Conservation (phyloP, 2,329 filamentous ascomycete species). For the Epicoccum nigrum region DNA sequence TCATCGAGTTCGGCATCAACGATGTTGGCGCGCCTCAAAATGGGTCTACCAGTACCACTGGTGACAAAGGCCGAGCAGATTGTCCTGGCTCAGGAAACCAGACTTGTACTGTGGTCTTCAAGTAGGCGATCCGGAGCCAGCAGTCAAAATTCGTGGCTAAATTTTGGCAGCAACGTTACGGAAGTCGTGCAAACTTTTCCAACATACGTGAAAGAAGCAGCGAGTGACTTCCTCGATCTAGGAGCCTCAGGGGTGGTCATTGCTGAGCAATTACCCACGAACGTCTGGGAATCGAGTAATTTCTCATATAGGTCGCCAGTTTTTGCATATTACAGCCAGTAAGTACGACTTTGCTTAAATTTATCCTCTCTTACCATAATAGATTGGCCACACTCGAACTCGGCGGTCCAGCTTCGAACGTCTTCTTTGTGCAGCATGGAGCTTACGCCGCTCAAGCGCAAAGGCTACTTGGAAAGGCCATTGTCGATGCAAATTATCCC, state of each 20-base stretch:
- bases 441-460: slow-evolving; percentile 57
- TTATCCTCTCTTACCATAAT: neutral
- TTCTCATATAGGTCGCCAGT: slow-evolving; percentile 56
- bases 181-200: slow-evolving; percentile 66
- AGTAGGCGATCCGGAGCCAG: slow-evolving; percentile 4
- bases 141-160: neutral
- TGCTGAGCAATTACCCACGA: slow-evolving; percentile 63
- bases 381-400: slow-evolving; percentile 44
- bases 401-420: slow-evolving; percentile 24
- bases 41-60: slow-evolving; percentile 59
- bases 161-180: slow-evolving; percentile 43
- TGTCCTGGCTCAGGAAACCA: slow-evolving; percentile 60
- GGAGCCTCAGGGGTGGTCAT: slow-evolving; percentile 62
- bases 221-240: slow-evolving; percentile 57
- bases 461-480: slow-evolving; percentile 20
- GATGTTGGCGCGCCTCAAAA: slow-evolving; percentile 49
- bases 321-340: slow-evolving; percentile 53
- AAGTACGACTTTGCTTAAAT: neutral
- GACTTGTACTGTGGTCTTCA: slow-evolving; percentile 58
- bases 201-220: slow-evolving; percentile 63
- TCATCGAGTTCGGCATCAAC: slow-evolving; percentile 74
- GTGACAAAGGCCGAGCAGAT: slow-evolving; percentile 65
- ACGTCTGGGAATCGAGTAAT: slow-evolving; percentile 62
- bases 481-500: slow-evolving; percentile 29
- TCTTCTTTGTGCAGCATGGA: slow-evolving; percentile 62